phyloP scores from a whole-genome alignment of 768 basidiomycete genomes.

The Tephrocybe sp. region DNA sequence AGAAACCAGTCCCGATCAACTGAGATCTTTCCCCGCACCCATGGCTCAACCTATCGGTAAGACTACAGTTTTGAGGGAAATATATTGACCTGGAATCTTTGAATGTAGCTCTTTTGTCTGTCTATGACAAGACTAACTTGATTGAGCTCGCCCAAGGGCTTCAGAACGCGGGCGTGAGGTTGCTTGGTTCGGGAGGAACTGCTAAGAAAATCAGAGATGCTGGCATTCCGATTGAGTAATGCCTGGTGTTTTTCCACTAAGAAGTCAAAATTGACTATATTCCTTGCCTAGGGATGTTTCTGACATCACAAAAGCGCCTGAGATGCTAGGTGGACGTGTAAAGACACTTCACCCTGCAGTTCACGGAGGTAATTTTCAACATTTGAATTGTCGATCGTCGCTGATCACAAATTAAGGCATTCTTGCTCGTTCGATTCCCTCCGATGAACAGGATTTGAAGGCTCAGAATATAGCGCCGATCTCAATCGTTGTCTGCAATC shows the following conservation, averaged over 20 bases:
- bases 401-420: slow-evolving; percentile 59
- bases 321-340: slow-evolving; percentile 97
- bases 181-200: slow-evolving; percentile 95
- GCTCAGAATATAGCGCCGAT: slow-evolving; percentile 88
- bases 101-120: slow-evolving; percentile 77
- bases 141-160: slow-evolving; percentile 88
- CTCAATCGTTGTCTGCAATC: slow-evolving; percentile 97
- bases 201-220: slow-evolving; percentile 96
- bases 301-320: slow-evolving; percentile 94
- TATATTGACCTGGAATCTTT: background rate
- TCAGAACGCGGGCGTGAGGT: slow-evolving; percentile 72
- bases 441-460: slow-evolving; percentile 83
- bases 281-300: slow-evolving; percentile 78
- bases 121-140: slow-evolving; percentile 93
- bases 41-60: slow-evolving; percentile 19
- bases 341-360: slow-evolving; percentile 98
- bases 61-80: background rate
- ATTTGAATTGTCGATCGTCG: slow-evolving; percentile 1
- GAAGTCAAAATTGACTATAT: slow-evolving; percentile 1
- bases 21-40: background rate
- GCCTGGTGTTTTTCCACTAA: slow-evolving; percentile 26
- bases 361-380: slow-evolving; percentile 71
- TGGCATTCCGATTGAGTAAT: slow-evolving; percentile 85
- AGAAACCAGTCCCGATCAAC: background rate
- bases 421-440: slow-evolving; percentile 86